Evolutionary conservation across 202 grass and related monocot genomes (phyloP), one percentile per base, ranked within the genome.

Genomic region (Dendrocalamus latiflorus): DNA sequence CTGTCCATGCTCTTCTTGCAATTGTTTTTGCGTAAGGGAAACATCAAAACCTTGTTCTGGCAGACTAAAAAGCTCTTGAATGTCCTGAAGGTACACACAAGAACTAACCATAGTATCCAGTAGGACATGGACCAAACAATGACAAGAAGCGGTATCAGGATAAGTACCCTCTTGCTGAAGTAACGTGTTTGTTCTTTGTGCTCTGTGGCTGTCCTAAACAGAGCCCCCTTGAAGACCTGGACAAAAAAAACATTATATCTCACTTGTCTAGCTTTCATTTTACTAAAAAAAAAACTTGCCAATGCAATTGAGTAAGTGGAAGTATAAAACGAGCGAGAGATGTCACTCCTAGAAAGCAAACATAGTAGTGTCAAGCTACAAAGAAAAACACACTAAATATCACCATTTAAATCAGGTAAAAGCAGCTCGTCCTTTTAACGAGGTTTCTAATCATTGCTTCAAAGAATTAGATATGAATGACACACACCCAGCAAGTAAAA

Each of bases 111-210:
- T 50, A 65, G 34, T 41, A 79, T 43, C 3, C 17, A 48, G 13
- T 14, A 83, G 34, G 33, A 61, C 65, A 84, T 12, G 22, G 33
- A 76, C 44, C 21, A 84, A 87, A 67, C 20, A 70, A 79, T 67
- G 39, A 57, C 8, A 79, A 24, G n/a, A 33, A 80, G 41, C 44
- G 8, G 57, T 38, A 80, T 77, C 41, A 34, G 38, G 41, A 48
- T 72, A 47, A 84, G 39, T 79, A 98, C 95, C 88, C 74, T 95
- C 87, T 91, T 91, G 80, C 91, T 95, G 89, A 98, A 98, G 78
- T 98, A 98, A 34, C 95, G 87, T 41, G 95, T 98, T 75, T 98
- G 95, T 83, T 98, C 93, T 91, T 95, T 98, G 33, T 98, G 93
- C 57, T 98, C 95, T 16, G 95, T 98, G 58, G 95, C 95, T 75